A percentile compares a stretch with the other conserved stretches of the same genome.
Conservation (phyloP, 2,329 filamentous ascomycete genomes). For the Macroventuria anomochaeta region DNA sequence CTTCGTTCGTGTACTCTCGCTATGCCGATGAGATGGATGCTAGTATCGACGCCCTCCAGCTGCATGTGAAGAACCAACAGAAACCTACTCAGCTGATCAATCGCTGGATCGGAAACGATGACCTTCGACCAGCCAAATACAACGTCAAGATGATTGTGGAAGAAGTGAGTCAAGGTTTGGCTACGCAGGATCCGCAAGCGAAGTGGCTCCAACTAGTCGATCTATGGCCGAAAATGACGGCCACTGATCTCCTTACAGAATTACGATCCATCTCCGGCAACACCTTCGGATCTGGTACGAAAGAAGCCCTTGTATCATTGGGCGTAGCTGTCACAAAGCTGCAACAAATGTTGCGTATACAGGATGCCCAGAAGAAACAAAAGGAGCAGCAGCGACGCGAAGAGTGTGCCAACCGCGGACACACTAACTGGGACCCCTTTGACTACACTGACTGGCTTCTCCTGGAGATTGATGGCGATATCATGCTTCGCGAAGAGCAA, state of each 20-base stretch:
- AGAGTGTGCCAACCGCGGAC: slow-evolving; percentile 58
- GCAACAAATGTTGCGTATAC: slow-evolving; percentile 57
- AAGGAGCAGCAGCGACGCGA: slow-evolving; percentile 43
- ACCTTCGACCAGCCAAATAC: slow-evolving; percentile 25
- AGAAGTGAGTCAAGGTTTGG: slow-evolving; percentile 14
- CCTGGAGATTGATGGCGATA: slow-evolving; percentile 69
- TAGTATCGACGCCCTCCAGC: slow-evolving; percentile 44
- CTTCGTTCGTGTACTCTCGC: slow-evolving; percentile 42
- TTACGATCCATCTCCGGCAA: slow-evolving; percentile 49
- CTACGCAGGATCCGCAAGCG: slow-evolving; percentile 32
- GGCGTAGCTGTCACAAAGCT: slow-evolving; percentile 54
- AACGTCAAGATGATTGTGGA: slow-evolving; percentile 18
- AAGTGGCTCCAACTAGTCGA: slow-evolving; percentile 53
- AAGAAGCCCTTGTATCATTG: slow-evolving; percentile 52
- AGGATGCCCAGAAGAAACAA: slow-evolving; percentile 35
- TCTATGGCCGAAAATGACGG: slow-evolving; percentile 57
- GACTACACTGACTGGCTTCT: slow-evolving; percentile 68
- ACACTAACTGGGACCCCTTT: slow-evolving; percentile 63
- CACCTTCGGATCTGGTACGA: slow-evolving; percentile 47
- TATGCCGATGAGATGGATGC: slow-evolving; percentile 50
- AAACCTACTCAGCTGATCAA: not conserved
- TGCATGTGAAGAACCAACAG: slow-evolving; percentile 1
- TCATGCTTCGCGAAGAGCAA: slow-evolving; percentile 68
- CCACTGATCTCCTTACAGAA: slow-evolving; percentile 55
- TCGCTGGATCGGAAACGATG: not conserved